Conservation (phyloP, 2,329 filamentous ascomycete genomes). For the Coniella lustricola region DNA sequence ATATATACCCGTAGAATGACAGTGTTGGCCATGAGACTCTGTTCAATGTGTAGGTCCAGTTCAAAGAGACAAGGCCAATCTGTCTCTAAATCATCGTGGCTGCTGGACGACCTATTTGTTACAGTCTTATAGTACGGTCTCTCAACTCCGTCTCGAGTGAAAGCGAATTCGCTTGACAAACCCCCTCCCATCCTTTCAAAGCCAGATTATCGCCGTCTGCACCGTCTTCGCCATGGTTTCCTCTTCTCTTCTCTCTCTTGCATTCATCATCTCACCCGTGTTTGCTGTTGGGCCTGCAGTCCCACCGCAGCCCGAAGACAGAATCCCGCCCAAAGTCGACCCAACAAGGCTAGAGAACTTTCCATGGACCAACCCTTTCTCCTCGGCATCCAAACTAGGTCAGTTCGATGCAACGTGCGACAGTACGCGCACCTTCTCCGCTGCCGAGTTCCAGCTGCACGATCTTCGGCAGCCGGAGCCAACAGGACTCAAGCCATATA, state of each 20-base stretch:
- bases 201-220: not conserved
- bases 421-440: conserved; percentile 28
- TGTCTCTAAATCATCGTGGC: too few species aligned
- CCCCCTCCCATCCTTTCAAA: not conserved
- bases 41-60: too few species aligned
- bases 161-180: too few species aligned
- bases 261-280: conserved; percentile 21
- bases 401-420: conserved; percentile 30
- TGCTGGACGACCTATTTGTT: too few species aligned
- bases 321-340: conserved; percentile 23
- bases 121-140: too few species aligned
- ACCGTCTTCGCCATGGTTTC: conserved; percentile 6
- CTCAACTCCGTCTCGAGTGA: too few species aligned
- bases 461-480: conserved; percentile 33
- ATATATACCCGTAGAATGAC: too few species aligned
- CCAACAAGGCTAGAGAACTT: conserved; percentile 32
- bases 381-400: conserved; percentile 18
- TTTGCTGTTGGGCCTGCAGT: conserved; percentile 19
- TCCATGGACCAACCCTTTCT: conserved; percentile 35
- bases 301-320: not conserved
- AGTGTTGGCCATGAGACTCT: too few species aligned
- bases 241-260: conserved; percentile 10
- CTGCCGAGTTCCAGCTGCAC: conserved; percentile 36
- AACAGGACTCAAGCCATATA: conserved; percentile 32
- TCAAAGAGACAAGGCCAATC: too few species aligned